Base-by-base conservation (phyloP, 2,329 filamentous ascomycete species). In the Massarina eburnea region DNA sequence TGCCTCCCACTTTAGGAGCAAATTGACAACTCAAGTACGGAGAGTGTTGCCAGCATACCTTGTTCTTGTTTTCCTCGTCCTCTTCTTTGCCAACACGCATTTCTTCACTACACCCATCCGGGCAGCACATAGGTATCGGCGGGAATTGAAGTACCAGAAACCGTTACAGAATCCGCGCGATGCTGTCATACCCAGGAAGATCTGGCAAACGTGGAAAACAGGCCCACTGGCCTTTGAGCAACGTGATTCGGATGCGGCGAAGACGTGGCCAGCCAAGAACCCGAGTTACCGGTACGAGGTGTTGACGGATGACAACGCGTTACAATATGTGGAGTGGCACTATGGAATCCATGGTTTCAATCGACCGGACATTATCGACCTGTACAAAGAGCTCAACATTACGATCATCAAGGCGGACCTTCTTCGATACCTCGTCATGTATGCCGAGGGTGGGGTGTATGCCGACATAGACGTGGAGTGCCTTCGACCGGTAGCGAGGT, bases 181-280 rank as follows among this genome's bases (percentile, higher is more conserved):
- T 34, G 49, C 51, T 47, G 41, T 62, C 43, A 56, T 89, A 83
- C 57, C 86, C 78, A 5, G 77, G 44, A 89, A 89, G 68, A 86
- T 89, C 54, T 89, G 85, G 86, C 86, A 89, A 67, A 85, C 82
- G 0, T 89, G 86, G 86, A 89, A 88, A 65, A 79, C 85, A 21
- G 79, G 85, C 50, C 82, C 85, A 2, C 72, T 88, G 26, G 74
- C 75, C 2, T 88, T 88, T 59, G 85, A 86, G 51, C 77, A 83
- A 57, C 76, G 81, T 41, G 84, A 89, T 57, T 72, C 80, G 24
- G 70, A 76, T 19, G 75, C 76, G 0, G 85, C 85, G 8, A 77
- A 78, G 54, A 83, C 83, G 1, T 89, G 86, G 85, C 75, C 80
- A 0, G 67, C 71, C 18, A 85, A 83, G 68, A 89, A 89, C 56